A percentile compares a stretch with the other conserved stretches of the same genome.
Evolutionary conservation across 1,284 basidiomycete genomes (phyloP).

Genomic region (Cutaneotrichosporon sp.): DNA sequence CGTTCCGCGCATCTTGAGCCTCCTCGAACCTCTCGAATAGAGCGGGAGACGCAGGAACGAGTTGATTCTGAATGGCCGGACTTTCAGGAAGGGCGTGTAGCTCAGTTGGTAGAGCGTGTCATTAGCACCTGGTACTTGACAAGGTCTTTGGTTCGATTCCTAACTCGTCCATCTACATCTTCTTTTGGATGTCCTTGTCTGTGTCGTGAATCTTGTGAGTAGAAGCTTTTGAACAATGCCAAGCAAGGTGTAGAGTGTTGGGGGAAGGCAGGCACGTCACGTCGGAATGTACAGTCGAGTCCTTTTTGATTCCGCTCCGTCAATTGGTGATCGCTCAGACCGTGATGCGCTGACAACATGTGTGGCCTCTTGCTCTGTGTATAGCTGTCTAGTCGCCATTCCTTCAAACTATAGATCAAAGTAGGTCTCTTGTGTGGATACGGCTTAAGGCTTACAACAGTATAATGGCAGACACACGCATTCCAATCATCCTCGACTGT

Average conservation of each 20-base stretch:
- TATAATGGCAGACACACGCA: not conserved
- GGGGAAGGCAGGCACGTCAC: too few relatives aligned
- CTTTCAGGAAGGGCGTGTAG: slow-evolving; percentile 2
- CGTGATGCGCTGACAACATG: too few relatives aligned
- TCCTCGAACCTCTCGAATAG: too few relatives aligned
- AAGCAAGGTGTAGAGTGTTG: too few relatives aligned
- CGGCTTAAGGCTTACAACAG: not conserved
- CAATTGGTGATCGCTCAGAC: too few relatives aligned
- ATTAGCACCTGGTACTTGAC: slow-evolving; percentile 5
- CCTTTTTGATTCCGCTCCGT: too few relatives aligned
- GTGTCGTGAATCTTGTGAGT: too few relatives aligned
- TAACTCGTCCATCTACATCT: not conserved
- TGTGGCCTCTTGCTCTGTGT: too few relatives aligned
- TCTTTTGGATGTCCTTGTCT: not conserved
- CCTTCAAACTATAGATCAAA: not conserved
- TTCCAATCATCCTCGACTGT: slow-evolving; percentile 29
- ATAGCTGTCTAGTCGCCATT: too few relatives aligned
- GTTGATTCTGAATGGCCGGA: not conserved
- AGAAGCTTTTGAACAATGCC: not conserved
- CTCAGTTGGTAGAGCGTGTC: slow-evolving; percentile 9
- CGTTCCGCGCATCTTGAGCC: too few relatives aligned
- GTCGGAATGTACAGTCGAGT: too few relatives aligned
- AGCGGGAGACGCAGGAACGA: too few relatives aligned
- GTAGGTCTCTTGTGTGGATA: not conserved
- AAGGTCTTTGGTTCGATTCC: slow-evolving; percentile 9